phyloP scores from a whole-genome alignment of 306 rosid genomes.

The Acacia acuminata region DNA sequence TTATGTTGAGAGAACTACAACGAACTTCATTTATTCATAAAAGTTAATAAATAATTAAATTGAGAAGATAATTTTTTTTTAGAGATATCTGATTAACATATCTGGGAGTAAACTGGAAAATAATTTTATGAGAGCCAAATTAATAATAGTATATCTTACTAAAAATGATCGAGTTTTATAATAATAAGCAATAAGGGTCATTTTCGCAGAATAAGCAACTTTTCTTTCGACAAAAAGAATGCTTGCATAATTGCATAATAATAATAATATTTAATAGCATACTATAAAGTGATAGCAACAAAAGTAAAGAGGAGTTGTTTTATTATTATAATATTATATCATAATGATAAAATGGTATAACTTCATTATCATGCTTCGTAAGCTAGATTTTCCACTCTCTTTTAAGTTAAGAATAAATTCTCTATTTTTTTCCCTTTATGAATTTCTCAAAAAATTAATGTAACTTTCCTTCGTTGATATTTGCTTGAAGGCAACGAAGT shows the following conservation, averaged over 20 bases:
- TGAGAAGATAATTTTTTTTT: no score
- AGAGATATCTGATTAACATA: no score
- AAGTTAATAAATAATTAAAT: no score
- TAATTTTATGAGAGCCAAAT: no score
- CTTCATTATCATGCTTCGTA: background rate
- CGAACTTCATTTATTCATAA: no score
- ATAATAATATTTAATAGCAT: background rate
- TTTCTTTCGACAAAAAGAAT: background rate
- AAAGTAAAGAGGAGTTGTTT: background rate
- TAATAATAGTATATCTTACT: background rate
- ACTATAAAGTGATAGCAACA: background rate
- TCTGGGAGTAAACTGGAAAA: no score
- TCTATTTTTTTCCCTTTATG: background rate
- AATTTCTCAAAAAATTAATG: background rate
- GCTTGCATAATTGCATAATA: background rate
- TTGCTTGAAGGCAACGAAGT: background rate
- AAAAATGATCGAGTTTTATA: background rate
- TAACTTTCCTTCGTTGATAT: background rate
- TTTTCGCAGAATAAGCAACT: background rate
- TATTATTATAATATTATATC: background rate
- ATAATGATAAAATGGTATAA: background rate
- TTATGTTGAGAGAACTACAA: no score
- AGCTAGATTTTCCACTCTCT: slow-evolving; percentile 13
- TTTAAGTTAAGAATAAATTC: slow-evolving; percentile 37
- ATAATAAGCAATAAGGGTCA: background rate